These are phyloP conservation scores for Vicia villosa DNA, from an alignment of 306 rosid species.

Conservation along the genomic window DNA sequence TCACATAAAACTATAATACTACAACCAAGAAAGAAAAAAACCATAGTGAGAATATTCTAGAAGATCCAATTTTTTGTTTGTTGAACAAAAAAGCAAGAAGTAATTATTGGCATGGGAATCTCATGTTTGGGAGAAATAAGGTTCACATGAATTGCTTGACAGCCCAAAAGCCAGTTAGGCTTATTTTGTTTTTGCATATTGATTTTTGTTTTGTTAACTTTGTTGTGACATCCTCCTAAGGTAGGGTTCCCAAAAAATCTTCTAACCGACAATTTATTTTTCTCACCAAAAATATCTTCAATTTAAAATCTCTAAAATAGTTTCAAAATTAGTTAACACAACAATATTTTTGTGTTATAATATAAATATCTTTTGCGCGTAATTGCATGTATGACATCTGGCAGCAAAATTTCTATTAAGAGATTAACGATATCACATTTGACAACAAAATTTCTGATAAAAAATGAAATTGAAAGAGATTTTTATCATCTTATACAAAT, in stretches of 20 bases:
- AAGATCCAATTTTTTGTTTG: neutral
- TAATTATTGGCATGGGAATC: conserved; percentile 34
- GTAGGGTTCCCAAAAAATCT: conserved; percentile 19
- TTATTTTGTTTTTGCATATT: conserved; percentile 30
- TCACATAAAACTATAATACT: neutral
- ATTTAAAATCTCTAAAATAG: neutral
- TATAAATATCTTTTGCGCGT: too few species aligned
- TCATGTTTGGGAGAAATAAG: conserved; percentile 37
- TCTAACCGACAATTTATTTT: conserved; percentile 38
- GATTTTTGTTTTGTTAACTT: conserved; percentile 14
- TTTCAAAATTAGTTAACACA: too few species aligned
- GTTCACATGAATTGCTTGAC: conserved; percentile 48
- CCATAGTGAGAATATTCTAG: conserved; percentile 22
- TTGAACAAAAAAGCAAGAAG: neutral
- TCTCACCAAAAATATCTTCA: conserved; percentile 33
- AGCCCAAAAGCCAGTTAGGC: conserved; percentile 35
- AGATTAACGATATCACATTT: too few species aligned
- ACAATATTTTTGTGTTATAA: too few species aligned
- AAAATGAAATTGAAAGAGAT: too few species aligned
- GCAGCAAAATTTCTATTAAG: too few species aligned
- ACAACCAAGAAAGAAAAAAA: neutral
- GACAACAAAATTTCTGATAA: too few species aligned
- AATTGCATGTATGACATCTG: too few species aligned
- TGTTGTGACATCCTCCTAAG: conserved; percentile 17
- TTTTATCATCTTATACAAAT: too few species aligned